Base-by-base conservation (phyloP, 2,329 filamentous ascomycete species). In the Hypoxylon sp. region DNA sequence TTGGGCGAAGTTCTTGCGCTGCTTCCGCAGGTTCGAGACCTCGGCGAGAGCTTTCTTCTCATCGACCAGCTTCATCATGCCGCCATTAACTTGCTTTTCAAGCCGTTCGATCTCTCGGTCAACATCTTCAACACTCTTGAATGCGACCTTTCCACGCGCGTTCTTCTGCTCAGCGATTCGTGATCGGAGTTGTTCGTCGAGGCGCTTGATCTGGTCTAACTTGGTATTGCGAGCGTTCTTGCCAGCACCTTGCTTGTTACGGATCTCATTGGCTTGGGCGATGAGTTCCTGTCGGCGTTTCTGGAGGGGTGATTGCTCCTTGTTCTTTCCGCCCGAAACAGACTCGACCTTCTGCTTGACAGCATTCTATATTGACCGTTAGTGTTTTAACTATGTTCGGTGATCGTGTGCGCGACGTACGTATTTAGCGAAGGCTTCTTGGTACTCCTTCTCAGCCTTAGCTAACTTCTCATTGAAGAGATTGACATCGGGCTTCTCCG, bases 51-150 rank as follows among this genome's bases (percentile, higher is more conserved):
- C 90, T 87, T 98, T 98, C 86, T 93, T 97, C 88, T 98, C 96
- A 75, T 99, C 96, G 10, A 98, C 96, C 56, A 99, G 85, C 83
- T 94, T 97, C 91, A 99, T 94, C 79, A 88, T 91, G 71, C 95
- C 95, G 36, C 90, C 88, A 80, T 97, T 93, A 74, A 98, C 94
- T 79, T 95, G 88, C 81, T 91, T 91, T 73, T 97, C 93, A 59
- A 98, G 89, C 57, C 86, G 85, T 66, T 88, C 87, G 75, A 98
- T 96, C 81, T 96, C 89, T 70, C 86, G 86, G 80, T 98, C 93
- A 72, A 99, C 84, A 70, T 98, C 96, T 63, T 97, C 94, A 60
- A 89, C 88, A 74, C 85, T 93, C 88, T 96, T 97, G 89, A 91
- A 98, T 58, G 89, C 84, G 67, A 97, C 87, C 79, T 93, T 92